Evolutionary conservation across 2,329 filamentous ascomycete genomes (phyloP), one percentile per base, ranked within the genome.

Genomic region (Hypoxylon sp.): DNA sequence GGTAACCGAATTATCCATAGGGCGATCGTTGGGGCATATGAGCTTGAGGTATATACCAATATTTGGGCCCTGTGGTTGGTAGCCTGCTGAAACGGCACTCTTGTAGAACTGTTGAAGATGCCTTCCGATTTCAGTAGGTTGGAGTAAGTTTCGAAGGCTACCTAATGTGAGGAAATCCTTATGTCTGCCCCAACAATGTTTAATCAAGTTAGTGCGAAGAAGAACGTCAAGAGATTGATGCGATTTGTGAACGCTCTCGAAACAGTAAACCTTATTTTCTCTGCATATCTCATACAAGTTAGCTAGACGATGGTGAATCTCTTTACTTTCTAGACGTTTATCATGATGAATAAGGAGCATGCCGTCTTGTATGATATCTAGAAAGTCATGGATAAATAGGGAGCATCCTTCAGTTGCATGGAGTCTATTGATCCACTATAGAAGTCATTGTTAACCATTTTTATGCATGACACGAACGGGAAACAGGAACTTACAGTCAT

Each of bases 401-500:
- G 53, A 62, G 26, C 65, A 71, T 22, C 58, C 58, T 37, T 48
- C 46, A n/a, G 58, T 66, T 14, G 24, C 48, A 22, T 63, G 51
- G 11, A 67, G 60, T 29, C 57, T 57, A 24, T 62, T 24, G 47
- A 69, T 66, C 48, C 58, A 65, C 66, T 69, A 22, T 6, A 3
- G 11, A 3, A 19, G 9, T 42, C 35, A 47, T 26, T n/a, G n/a
- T 22, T 22, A 22, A 22, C 19, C 19, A 22, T 22, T 22, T 22
- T 22, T 22, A 22, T 22, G 19, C 19, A 22, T 22, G 19, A 22
- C 19, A 22, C 19, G 19, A 22, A 22, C 19, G 24, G 13, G 10
- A 17, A 31, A 31, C 5, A 26, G 26, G 5, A 4, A 26, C 55
- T 54, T 5, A 65, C 62, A 1, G 26, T n/a, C n/a, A 54, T 42